These are phyloP conservation scores for Scorias spongiosa DNA, from an alignment of 2,329 filamentous ascomycete species.

Conservation along the genomic window DNA sequence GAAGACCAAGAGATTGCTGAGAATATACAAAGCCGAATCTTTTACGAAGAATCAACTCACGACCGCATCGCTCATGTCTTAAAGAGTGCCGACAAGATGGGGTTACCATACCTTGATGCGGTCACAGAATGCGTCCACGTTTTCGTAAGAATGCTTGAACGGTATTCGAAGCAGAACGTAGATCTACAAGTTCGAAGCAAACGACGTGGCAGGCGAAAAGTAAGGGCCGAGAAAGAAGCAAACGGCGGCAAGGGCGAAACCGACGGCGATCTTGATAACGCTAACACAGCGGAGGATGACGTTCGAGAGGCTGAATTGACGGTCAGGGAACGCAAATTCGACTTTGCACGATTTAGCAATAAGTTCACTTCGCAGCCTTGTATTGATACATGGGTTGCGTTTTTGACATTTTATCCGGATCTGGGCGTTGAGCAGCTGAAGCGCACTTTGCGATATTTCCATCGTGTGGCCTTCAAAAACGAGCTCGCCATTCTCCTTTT, in stretches of 20 bases:
- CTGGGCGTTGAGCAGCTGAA: slow-evolving; percentile 70
- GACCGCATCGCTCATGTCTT: slow-evolving; percentile 71
- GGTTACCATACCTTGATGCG: slow-evolving; percentile 83
- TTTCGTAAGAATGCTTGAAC: slow-evolving; percentile 80
- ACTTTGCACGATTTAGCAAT: slow-evolving; percentile 69
- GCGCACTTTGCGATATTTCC: slow-evolving; percentile 83
- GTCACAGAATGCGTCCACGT: slow-evolving; percentile 83
- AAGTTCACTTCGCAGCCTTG: slow-evolving; percentile 74
- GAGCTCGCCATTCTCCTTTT: slow-evolving; percentile 80
- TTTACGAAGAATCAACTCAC: slow-evolving; percentile 92
- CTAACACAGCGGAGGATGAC: slow-evolving; percentile 52
- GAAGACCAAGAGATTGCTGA: slow-evolving; percentile 98
- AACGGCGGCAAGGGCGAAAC: slow-evolving; percentile 17
- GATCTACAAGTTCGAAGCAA: slow-evolving; percentile 86
- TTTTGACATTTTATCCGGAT: slow-evolving; percentile 67
- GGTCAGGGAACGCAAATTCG: slow-evolving; percentile 77
- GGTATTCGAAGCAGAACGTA: slow-evolving; percentile 85
- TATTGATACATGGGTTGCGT: slow-evolving; percentile 74
- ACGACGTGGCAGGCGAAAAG: slow-evolving; percentile 56
- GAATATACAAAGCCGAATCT: slow-evolving; percentile 92
- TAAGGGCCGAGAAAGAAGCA: slow-evolving; percentile 42
- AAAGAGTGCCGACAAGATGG: slow-evolving; percentile 80
- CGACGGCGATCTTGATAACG: slow-evolving; percentile 37
- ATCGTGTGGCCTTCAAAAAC: slow-evolving; percentile 87
- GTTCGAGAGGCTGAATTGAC: slow-evolving; percentile 53